Conservation (phyloP, 345 rosid species). For the Viola odorata region DNA sequence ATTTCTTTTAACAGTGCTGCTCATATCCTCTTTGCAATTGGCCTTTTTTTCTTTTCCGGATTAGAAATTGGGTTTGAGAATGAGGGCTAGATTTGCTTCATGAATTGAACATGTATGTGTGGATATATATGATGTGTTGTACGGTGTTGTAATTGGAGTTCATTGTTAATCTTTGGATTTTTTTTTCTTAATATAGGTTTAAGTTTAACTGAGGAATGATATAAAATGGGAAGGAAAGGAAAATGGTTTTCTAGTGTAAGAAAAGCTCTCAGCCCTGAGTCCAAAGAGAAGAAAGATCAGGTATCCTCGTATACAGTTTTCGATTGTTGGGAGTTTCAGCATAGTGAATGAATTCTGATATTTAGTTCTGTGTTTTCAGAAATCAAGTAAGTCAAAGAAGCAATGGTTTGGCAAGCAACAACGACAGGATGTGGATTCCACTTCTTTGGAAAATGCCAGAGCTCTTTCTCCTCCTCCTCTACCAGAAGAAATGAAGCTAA, state of each 20-base stretch:
- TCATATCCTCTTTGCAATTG: no score
- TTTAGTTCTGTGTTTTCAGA: neutral
- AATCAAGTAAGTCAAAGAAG: slow-evolving; percentile 38
- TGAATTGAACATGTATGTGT: no score
- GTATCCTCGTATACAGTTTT: slow-evolving; percentile 19
- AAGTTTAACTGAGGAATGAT: slow-evolving; percentile 30
- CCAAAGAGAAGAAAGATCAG: slow-evolving; percentile 51
- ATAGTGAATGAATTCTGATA: neutral
- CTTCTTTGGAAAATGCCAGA: slow-evolving; percentile 19
- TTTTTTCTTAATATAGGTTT: neutral
- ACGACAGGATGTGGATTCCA: slow-evolving; percentile 30
- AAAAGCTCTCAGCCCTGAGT: slow-evolving; percentile 78
- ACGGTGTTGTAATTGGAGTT: no score
- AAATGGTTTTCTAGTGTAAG: slow-evolving; percentile 87
- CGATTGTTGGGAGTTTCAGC: slow-evolving; percentile 1
- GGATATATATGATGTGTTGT: no score
- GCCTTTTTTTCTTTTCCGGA: no score
- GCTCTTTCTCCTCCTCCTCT: slow-evolving; percentile 27
- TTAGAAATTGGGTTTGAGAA: no score
- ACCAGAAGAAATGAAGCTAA: slow-evolving; percentile 40
- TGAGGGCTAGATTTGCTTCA: no score
- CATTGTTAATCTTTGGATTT: slow-evolving; percentile 3
- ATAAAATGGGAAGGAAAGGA: slow-evolving; percentile 83
- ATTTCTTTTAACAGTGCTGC: no score
- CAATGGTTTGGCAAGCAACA: slow-evolving; percentile 58